Base-by-base conservation (phyloP, 768 basidiomycete species). In the Kwoniella shandongensis region DNA sequence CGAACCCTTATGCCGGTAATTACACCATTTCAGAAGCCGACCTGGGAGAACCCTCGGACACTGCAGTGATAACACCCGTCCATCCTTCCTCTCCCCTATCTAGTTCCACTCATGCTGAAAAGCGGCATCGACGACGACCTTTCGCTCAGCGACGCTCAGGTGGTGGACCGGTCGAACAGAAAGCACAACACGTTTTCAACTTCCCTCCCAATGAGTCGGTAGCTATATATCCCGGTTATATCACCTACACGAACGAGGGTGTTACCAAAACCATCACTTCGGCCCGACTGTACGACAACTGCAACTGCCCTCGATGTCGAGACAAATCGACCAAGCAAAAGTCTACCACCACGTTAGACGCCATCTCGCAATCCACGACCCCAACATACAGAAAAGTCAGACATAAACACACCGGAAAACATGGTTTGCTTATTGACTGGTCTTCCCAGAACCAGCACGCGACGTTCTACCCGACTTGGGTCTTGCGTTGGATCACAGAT, bases 221-320 rank as follows among this genome's bases (percentile, higher is more conserved):
- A 12, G 26, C 25, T n/a, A 10, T 46, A n/a, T 42, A 58, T n/a
- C 23, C 40, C 4, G 36, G 36, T 2, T 58, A 44, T 40, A 44
- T 58, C 23, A 15, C 38, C 7, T 54, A 32, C 57, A 47, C 23
- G 38, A 8, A 39, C 15, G 17, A 39, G 5, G 47, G 13, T 4
- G 54, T 42, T 3, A 32, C 40, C n/a, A 32, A 5, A 36, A 41
- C 7, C 6, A 65, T 89, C 63, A 82, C 88, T 0, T 85, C 83
- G 67, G 76, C 84, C 52, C 92, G 89, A 86, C 82, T 98, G 10
- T 85, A 91, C 22, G 92, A 97, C 68, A 83, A 88, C 0, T 96
- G 91, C 65, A 84, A 83, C 55, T 90, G 87, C 39, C 77, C 83
- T 0, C 66, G 78, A 1, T 92, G 88, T 62, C 75, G 93, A 8